Evolutionary conservation across 2,329 filamentous ascomycete genomes (phyloP), one percentile per base, ranked within the genome.

Genomic region (Aspergillus sp.): DNA sequence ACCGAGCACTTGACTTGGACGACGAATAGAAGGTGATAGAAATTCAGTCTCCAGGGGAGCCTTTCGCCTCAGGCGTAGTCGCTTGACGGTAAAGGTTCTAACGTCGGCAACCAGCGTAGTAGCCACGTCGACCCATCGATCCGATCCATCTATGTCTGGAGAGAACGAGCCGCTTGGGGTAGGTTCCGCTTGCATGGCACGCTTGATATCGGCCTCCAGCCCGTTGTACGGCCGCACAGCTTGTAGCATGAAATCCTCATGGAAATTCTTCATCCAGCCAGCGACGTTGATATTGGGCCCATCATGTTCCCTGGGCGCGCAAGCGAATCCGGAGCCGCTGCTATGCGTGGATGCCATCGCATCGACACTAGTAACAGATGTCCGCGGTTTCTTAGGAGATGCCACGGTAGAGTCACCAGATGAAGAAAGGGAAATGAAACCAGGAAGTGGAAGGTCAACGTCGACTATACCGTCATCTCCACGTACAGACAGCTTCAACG

Each of bases 381-480:
- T 73, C 42, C 70, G 66, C 13, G 64, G 63, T 48, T 69, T 71
- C 49, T 66, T 67, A 4, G 67, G 68, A 5, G 67, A 76, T 53
- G 62, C 70, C 65, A 61, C 65, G 50, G 53, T 66, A 1, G 71
- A 74, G 46, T 61, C 76, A 60, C 59, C 74, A 47, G 56, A 79
- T 43, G 59, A 77, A 55, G 55, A 72, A 37, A 71, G 68, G 53
- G 63, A 73, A 47, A 72, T 70, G 65, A 75, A 74, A 7, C 75
- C 77, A 37, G 77, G 75, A 17, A 81, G 63, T 2, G 77, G 75
- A 41, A 82, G 73, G 49, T 81, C 77, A 44, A 82, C 78, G 55
- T 82, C 79, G 25, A 82, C 76, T n/a, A 82, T 74, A 1, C 79
- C 79, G 53, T 82, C 79, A 23, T 76, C 74, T 41, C 76, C 72